Base-by-base conservation (phyloP, 192 early-diverging fungal genomes). In the Coemansia sp. region DNA sequence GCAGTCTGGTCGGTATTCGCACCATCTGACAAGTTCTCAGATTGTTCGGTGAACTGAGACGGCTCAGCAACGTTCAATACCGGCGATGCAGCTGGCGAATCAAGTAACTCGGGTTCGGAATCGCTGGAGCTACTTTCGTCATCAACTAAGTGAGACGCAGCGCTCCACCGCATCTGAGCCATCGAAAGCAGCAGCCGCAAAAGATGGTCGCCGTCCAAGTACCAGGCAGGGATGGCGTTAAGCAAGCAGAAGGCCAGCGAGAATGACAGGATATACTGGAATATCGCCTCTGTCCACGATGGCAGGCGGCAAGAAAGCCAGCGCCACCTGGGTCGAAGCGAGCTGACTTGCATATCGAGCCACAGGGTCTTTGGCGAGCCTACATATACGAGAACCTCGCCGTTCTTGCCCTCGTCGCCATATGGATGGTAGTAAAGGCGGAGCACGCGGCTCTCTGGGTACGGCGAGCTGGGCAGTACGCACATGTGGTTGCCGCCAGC, bases 231-330 rank as follows among this genome's bases (percentile, higher is more conserved):
- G 8, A 75, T 41, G 4, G 76, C 70, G 70, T 83, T 83, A 12
- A 83, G 75, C 40, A 78, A 52, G 34, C 73, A 71, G 24, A 83
- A 70, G 13, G 76, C 80, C 38, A 83, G 18, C 22, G 75, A 78
- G 16, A 83, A 78, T 16, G 80, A 74, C 61, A 83, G 44, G 2
- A 78, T 60, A 22, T 83, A 83, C 49, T 75, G 80, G 55, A 75
- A 36, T 57, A 78, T 40, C 38, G 68, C 46, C 55, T 83, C 80
- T 29, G 57, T 31, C 72, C 70, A 69, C 40, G 68, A 52, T 2
- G 75, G 75, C 11, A 77, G 44, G 1, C 57, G 18, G 15, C 52
- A 33, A 0, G 73, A 76, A 18, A 83, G 42, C 66, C 62, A 72
- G 24, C 13, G 1, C 51, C 31, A 66, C 36, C 72, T 69, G 7